These are phyloP conservation scores for Coemansia sp. DNA, from an alignment of 192 early-diverging fungal genomes.

Conservation along the genomic window DNA sequence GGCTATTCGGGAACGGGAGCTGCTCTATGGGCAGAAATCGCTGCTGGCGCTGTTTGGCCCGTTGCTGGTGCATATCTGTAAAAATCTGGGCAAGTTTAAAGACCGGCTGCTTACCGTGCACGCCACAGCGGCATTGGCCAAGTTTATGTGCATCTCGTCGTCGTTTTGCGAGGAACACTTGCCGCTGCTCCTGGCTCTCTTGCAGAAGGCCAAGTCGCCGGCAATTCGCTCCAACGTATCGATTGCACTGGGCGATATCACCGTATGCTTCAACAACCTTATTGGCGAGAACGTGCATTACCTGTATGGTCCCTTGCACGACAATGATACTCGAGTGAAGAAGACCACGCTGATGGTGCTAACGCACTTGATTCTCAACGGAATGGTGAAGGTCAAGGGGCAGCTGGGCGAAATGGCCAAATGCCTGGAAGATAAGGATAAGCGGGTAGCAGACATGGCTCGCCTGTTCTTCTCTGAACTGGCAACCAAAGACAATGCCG, in stretches of 20 bases:
- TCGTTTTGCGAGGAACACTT: slow-evolving; percentile 93
- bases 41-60: slow-evolving; percentile 80
- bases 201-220: slow-evolving; percentile 80
- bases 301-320: slow-evolving; percentile 88
- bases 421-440: slow-evolving; percentile 86
- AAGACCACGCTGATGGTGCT: slow-evolving; percentile 99
- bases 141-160: slow-evolving; percentile 96
- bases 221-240: slow-evolving; percentile 91
- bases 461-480: slow-evolving; percentile 96
- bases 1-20: slow-evolving; percentile 85
- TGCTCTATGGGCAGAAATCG: slow-evolving; percentile 76
- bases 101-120: slow-evolving; percentile 84
- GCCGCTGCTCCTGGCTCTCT: slow-evolving; percentile 83
- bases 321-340: slow-evolving; percentile 77
- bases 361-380: slow-evolving; percentile 95
- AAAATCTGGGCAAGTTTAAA: slow-evolving; percentile 75
- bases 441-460: slow-evolving; percentile 85
- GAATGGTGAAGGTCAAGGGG: slow-evolving; percentile 99
- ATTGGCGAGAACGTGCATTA: slow-evolving; percentile 96
- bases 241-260: slow-evolving; percentile 97
- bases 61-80: slow-evolving; percentile 77
- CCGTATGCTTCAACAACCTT: slow-evolving; percentile 94
- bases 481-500: slow-evolving; percentile 92
- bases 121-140: slow-evolving; percentile 83
- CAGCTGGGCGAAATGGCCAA: slow-evolving; percentile 98